Evolutionary conservation across 495 filamentous ascomycete species (phyloP), one percentile per base, ranked within the genome.

Genomic region (Elaphomyces granulatus): DNA sequence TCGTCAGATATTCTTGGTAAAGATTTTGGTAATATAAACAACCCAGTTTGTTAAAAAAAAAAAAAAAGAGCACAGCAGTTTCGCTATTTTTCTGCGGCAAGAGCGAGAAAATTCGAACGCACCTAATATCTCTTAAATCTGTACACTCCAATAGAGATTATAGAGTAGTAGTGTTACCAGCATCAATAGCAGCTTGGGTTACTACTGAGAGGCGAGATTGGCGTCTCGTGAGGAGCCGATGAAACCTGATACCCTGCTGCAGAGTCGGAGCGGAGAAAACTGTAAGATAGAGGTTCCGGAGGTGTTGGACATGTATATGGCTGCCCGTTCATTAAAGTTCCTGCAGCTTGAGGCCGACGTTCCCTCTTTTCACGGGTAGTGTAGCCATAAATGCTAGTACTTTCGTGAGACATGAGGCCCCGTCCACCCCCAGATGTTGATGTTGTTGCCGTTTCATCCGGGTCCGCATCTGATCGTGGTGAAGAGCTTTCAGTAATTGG

Each of bases 271-370:
- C 45, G 32, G 21, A 52, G 9, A 7, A 32, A 41, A 40, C 43
- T 31, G 23, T 45, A 47, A 3, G 45, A 33, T 8, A 42, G 38
- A 19, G 44, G 15, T 3, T 54, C 50, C 10, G 45, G 9, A 20
- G 48, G 56, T 31, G 48, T 49, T 4, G 60, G 52, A 16, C 54
- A 56, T 10, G 48, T 58, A 32, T 68, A 67, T 1, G 53, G 49
- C n/a, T 64, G 34, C 0, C 64, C 64, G 20, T 51, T 64, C 21
- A 64, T 43, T 28, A 66, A 45, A 1, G 55, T 59, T 0, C 45
- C 43, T 7, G 48, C 47, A 9, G 38, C 21, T 4, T 49, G 38
- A 15, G 36, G 45, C 15, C 44, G 42, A 23, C 46, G 45, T 32
- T 48, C 53, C 31, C 38, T 48, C 42, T 49, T 58, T 36, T 54